Evolutionary conservation across 805 yeast genomes (phyloP), one percentile per base, ranked within the genome.

Genomic region (Citeromyces matritensis): DNA sequence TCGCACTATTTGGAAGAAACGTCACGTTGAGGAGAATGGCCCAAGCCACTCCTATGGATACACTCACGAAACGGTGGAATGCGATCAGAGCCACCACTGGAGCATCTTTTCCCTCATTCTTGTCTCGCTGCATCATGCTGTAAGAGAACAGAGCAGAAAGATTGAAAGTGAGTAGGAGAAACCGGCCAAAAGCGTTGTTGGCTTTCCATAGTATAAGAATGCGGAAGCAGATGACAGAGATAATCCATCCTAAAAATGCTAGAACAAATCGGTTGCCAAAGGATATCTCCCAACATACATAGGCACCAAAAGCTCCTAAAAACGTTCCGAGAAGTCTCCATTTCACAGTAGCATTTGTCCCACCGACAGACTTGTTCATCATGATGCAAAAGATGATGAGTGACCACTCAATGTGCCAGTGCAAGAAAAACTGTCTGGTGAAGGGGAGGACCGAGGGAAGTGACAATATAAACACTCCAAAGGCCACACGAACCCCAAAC

Each of bases 351-450:
- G 75, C 70, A 8, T 81, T 67, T 0, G 94, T 83, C 0, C 93
- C 93, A 7, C 94, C 94, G 4, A 81, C 55, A 1, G 86, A 76
- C 43, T 80, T 80, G 42, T 77, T 79, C 88, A 82, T 81, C 58
- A 82, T 79, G 34, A 82, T 76, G 42, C 82, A 73, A 41, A 72
- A 82, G 0, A 85, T 74, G n/a, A 79, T 80, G 25, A 82, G 52
- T 0, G 84, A 74, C 94, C 94, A 82, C 47, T 82, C 94, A 10
- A 79, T 77, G 39, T 86, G 55, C 84, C 83, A 80, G 27, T 58
- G 62, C 30, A 55, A 63, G 42, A 81, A 83, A 1, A 47, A 38
- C 4, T 58, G 57, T 31, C 73, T 58, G 0, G 84, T 69, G 9
- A 47, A 44, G 3, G 75, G 73, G 17, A 69, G 44, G 42, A 72